These are phyloP conservation scores for Hypoxylon lienhwacheense DNA, from an alignment of 495 filamentous ascomycete genomes.

Conservation along the genomic window DNA sequence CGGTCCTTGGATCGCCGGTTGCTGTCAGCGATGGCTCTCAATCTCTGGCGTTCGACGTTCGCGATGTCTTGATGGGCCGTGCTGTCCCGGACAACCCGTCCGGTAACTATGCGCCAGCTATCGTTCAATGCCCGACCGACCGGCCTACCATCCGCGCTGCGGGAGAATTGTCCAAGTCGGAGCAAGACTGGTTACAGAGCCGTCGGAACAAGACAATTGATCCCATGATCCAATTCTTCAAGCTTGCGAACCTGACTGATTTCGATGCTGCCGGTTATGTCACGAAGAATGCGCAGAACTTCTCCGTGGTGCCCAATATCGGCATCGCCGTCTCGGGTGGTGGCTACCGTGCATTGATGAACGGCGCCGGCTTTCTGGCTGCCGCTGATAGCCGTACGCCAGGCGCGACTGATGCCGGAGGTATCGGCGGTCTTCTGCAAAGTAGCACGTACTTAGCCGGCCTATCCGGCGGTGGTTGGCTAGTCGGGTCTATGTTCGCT, in stretches of 20 bases:
- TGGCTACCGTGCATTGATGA: slow-evolving; percentile 86
- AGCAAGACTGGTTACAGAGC: slow-evolving; percentile 64
- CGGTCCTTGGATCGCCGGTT: slow-evolving; percentile 26
- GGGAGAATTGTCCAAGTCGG: slow-evolving; percentile 60
- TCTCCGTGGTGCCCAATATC: slow-evolving; percentile 65
- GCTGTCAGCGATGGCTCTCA: slow-evolving; percentile 2
- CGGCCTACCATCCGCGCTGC: slow-evolving; percentile 57
- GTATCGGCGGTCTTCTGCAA: slow-evolving; percentile 85
- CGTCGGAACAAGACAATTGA: slow-evolving; percentile 60
- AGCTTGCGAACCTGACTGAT: slow-evolving; percentile 68
- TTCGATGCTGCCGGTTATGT: slow-evolving; percentile 78
- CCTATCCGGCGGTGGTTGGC: slow-evolving; percentile 85
- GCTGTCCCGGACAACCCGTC: slow-evolving; percentile 58
- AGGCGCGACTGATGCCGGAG: slow-evolving; percentile 65
- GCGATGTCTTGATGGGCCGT: slow-evolving; percentile 35
- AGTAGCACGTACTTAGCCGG: slow-evolving; percentile 81
- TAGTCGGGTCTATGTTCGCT: slow-evolving; percentile 79
- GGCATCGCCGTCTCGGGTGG: slow-evolving; percentile 67
- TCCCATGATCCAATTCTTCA: slow-evolving; percentile 74
- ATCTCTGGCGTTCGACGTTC: slow-evolving; percentile 7
- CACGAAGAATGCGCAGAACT: slow-evolving; percentile 55
- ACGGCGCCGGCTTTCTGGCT: slow-evolving; percentile 82
- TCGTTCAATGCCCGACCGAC: slow-evolving; percentile 53
- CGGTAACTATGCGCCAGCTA: slow-evolving; percentile 57
- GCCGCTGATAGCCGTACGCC: slow-evolving; percentile 79